Percentiles rank a stretch among this genome's conserved stretches.
Evolutionary conservation across 176 grass and related monocot genomes (phyloP).

Genomic region (Phoenix roebelenii): DNA sequence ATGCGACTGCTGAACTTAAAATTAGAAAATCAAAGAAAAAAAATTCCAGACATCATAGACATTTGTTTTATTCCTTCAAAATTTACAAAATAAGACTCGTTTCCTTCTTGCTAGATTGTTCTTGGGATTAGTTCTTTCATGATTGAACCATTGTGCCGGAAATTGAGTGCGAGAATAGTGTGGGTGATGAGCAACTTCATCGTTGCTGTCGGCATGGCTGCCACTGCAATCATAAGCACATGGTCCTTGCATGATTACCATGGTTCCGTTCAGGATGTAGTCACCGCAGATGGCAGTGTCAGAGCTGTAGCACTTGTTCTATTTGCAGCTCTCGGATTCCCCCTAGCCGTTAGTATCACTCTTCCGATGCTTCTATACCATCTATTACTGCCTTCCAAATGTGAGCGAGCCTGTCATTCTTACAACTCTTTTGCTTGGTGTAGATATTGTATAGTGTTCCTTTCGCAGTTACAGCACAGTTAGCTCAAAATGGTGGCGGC

Average conservation of each 20-base stretch:
- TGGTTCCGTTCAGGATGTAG: constrained; percentile 36
- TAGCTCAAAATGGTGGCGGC: constrained; percentile 41
- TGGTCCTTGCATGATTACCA: constrained; percentile 60
- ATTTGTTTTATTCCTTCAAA: background rate
- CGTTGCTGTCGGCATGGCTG: constrained; percentile 51
- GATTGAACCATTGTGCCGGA: constrained; percentile 74
- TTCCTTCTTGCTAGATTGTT: constrained; percentile 33
- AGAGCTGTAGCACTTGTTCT: constrained; percentile 39
- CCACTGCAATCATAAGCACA: constrained; percentile 47
- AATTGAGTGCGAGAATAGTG: constrained; percentile 34
- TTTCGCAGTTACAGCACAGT: constrained; percentile 67
- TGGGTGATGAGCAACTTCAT: constrained; percentile 72
- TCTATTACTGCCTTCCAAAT: background rate
- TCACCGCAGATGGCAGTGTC: constrained; percentile 42
- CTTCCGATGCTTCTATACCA: background rate
- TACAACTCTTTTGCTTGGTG: background rate
- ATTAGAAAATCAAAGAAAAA: too few species aligned
- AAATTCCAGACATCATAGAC: too few species aligned
- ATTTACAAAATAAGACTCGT: background rate
- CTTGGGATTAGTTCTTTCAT: constrained; percentile 59
- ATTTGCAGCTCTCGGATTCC: constrained; percentile 63
- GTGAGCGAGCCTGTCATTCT: background rate
- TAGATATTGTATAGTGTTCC: constrained; percentile 81
- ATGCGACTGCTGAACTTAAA: too few species aligned
- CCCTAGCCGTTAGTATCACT: constrained; percentile 57